Evolutionary conservation across 441 rosid genomes (phyloP), one percentile per base, ranked within the genome.

Genomic region (Adansonia grandidieri): DNA sequence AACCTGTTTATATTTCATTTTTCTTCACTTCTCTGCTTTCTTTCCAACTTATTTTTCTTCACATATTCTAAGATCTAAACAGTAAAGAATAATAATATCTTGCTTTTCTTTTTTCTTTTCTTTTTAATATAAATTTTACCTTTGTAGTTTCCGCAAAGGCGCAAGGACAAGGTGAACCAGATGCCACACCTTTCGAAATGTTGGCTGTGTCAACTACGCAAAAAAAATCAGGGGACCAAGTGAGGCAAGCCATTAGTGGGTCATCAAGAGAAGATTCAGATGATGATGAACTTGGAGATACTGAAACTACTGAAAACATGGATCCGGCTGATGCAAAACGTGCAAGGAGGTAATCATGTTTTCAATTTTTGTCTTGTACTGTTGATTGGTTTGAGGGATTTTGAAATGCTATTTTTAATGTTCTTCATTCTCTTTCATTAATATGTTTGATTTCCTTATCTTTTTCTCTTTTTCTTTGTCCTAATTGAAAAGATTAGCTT

Each of bases 191-290:
- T 61, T 77, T 53, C 73, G 76, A 72, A 50, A 63, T 65, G 51
- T 77, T 84, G 47, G 82, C 86, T 54, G 71, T 83, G 80, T 86
- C 89, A 14, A 72, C 86, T 80, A 71, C 74, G 60, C 81, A 81
- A 78, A 84, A 71, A 83, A 89, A 85, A 72, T 58, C 84, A 61
- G 92, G 85, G 63, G 44, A 63, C 20, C 89, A 85, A 74, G 79
- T 77, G 62, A 89, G 88, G 90, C 97, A 92, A 87, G 85, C 93
- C 61, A 89, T 88, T 10, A 93, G 98, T 82, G 97, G 92, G 40
- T 96, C 98, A 24, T 96, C 99, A 0, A 85, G 95, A 85, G 98
- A 95, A 9, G 90, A 95, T 90, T 95, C 98, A 44, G 97, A 93
- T 80, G 96, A 91, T 56, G 98, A 95, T 37, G 99, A 93, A 51